Percentiles rank a stretch among this genome's conserved stretches.
phyloP scores from a whole-genome alignment of 768 basidiomycete species.

The Lepiota brunneoincarnata region DNA sequence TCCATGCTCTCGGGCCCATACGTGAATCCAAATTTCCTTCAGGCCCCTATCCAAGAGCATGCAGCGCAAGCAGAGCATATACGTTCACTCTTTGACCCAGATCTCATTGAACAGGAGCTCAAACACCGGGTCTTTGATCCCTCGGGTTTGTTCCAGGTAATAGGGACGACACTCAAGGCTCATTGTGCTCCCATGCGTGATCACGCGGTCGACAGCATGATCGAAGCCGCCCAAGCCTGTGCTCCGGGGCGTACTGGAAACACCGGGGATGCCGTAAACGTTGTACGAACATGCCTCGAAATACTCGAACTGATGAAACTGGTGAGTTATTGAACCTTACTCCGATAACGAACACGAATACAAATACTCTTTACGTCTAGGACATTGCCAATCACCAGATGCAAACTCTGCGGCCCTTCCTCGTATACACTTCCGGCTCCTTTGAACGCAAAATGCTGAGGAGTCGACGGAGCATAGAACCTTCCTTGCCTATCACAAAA shows the following conservation, averaged over 20 bases:
- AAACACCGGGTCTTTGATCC: constrained; percentile 76
- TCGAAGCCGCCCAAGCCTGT: constrained; percentile 61
- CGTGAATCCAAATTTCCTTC: constrained; percentile 55
- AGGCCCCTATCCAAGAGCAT: constrained; percentile 60
- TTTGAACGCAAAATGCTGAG: constrained; percentile 81
- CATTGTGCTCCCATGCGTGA: constrained; percentile 96
- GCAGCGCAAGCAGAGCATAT: constrained; percentile 65
- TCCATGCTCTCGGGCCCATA: constrained; percentile 59
- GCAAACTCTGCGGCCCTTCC: constrained; percentile 87
- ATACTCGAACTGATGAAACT: constrained; percentile 95
- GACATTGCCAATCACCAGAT: constrained; percentile 97
- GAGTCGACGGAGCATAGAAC: constrained; percentile 43
- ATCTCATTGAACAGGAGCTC: constrained; percentile 80
- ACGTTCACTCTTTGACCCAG: constrained; percentile 76
- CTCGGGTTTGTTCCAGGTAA: constrained; percentile 69
- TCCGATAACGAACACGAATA: constrained; percentile 9
- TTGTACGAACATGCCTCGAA: constrained; percentile 82
- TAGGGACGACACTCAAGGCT: constrained; percentile 80
- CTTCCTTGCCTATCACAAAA: constrained; percentile 53
- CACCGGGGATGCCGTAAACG: constrained; percentile 64
- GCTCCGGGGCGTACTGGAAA: constrained; percentile 51
- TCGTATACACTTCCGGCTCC: constrained; percentile 73
- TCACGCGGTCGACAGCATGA: constrained; percentile 79
- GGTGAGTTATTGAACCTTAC: constrained; percentile 43
- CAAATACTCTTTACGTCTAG: constrained; percentile 40